These are phyloP conservation scores for Tylopilus cervinicoccineus DNA, from an alignment of 768 basidiomycete species.

Conservation along the genomic window DNA sequence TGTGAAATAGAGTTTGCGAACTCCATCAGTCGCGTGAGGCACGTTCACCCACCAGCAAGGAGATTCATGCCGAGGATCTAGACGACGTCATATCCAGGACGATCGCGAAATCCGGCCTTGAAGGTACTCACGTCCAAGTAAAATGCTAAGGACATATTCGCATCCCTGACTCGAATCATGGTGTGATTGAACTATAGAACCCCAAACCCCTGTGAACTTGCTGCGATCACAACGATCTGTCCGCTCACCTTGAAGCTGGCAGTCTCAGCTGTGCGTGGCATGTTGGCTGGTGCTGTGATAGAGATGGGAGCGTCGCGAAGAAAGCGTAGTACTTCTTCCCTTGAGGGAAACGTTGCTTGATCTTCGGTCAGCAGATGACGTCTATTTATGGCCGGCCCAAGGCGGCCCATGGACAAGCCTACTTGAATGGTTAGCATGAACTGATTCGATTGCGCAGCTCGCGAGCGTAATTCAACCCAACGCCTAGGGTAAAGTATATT, in stretches of 20 bases:
- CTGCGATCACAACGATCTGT: neutral
- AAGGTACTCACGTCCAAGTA: conserved; percentile 58
- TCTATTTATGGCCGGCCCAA: conserved; percentile 14
- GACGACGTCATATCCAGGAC: neutral
- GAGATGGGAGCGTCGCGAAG: conserved; percentile 1
- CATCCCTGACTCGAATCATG: conserved; percentile 87
- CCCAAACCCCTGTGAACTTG: neutral
- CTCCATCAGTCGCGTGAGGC: neutral
- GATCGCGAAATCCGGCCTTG: neutral
- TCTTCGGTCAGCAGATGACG: neutral
- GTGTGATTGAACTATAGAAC: conserved; percentile 71
- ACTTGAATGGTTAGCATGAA: conserved; percentile 7
- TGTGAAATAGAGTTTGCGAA: conserved; percentile 2
- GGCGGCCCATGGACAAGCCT: conserved; percentile 21
- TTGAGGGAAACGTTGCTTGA: conserved; percentile 3
- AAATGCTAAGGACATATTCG: conserved; percentile 74
- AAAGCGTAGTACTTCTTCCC: conserved; percentile 1
- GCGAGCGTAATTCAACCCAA: neutral
- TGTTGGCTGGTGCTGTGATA: conserved; percentile 28
- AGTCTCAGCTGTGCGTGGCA: conserved; percentile 65
- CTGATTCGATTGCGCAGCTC: neutral
- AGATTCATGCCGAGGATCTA: conserved; percentile 77
- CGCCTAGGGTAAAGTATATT: neutral
- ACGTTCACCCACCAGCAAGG: conserved; percentile 42
- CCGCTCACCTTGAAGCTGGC: conserved; percentile 54